Conservation (phyloP, 768 basidiomycete species). For the Tylopilus subfusipes region DNA sequence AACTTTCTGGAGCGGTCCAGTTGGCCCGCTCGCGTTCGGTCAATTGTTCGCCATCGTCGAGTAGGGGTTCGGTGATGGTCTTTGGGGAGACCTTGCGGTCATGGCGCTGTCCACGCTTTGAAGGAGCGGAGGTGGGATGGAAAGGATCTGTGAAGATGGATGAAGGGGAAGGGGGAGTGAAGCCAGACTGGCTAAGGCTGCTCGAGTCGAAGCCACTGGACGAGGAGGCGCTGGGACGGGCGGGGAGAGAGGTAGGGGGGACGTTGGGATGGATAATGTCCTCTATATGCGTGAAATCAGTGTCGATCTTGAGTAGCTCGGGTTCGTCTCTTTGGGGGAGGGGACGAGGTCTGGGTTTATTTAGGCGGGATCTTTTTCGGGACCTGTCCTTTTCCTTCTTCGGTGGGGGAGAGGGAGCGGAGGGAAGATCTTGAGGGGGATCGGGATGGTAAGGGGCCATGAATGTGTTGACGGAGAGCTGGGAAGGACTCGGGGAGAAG, state of each 20-base stretch:
- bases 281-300: constrained; percentile 59
- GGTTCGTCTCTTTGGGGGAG: constrained; percentile 28
- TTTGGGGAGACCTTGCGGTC: constrained; percentile 54
- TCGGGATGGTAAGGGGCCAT: constrained; percentile 7
- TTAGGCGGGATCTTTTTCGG: constrained; percentile 21
- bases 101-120: constrained; percentile 25
- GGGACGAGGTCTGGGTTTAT: constrained; percentile 22
- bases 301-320: constrained; percentile 21
- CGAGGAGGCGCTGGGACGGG: constrained; percentile 20
- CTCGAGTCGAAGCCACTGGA: constrained; percentile 24
- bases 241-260: constrained; percentile 3
- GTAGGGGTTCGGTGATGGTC: constrained; percentile 22
- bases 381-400: constrained; percentile 31
- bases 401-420: constrained; percentile 1
- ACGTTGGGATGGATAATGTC: constrained; percentile 62
- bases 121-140: constrained; percentile 15
- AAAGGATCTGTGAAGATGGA: constrained; percentile 39
- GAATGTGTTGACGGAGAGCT: constrained; percentile 23
- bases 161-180: constrained; percentile 38
- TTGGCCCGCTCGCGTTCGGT: constrained; percentile 32
- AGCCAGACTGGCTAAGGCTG: constrained; percentile 37
- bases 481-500: constrained; percentile 39
- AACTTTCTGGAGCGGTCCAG: constrained; percentile 79
- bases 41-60: constrained; percentile 11
- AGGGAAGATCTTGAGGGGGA: constrained; percentile 1